Conservation (phyloP, 2,329 filamentous ascomycete genomes). For the Trichoderma breve region DNA sequence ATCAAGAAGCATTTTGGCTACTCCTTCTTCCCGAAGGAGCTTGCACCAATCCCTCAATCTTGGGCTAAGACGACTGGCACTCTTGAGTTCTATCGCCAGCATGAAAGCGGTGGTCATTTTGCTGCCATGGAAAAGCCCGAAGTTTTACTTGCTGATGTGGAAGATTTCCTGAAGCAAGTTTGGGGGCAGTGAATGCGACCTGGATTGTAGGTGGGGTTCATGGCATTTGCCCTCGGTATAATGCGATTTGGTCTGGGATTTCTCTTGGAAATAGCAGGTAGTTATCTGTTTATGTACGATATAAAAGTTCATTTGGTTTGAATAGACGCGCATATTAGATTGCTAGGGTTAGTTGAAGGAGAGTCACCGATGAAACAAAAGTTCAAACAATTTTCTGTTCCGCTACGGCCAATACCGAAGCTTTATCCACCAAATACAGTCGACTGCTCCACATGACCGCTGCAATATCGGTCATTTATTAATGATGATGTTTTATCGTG, state of each 20-base stretch:
- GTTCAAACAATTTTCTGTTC: neutral
- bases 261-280: neutral
- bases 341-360: no score
- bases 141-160: constrained; percentile 3
- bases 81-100: neutral
- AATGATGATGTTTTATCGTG: no score
- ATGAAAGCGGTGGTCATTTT: constrained; percentile 11
- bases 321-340: neutral
- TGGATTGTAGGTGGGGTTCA: neutral
- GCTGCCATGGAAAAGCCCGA: constrained; percentile 11
- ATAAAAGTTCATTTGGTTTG: neutral
- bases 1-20: constrained; percentile 12
- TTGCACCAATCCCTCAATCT: neutral
- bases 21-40: constrained; percentile 6
- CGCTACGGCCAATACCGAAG: no score
- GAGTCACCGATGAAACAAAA: no score
- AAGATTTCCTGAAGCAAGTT: neutral
- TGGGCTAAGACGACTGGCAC: neutral
- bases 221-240: neutral
- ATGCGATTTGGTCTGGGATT: neutral
- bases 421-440: no score
- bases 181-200: neutral
- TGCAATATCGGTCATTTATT: no score
- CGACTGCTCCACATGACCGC: no score
- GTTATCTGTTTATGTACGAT: neutral